phyloP scores from a whole-genome alignment of 345 rosid genomes.

The Citrus unshiu region DNA sequence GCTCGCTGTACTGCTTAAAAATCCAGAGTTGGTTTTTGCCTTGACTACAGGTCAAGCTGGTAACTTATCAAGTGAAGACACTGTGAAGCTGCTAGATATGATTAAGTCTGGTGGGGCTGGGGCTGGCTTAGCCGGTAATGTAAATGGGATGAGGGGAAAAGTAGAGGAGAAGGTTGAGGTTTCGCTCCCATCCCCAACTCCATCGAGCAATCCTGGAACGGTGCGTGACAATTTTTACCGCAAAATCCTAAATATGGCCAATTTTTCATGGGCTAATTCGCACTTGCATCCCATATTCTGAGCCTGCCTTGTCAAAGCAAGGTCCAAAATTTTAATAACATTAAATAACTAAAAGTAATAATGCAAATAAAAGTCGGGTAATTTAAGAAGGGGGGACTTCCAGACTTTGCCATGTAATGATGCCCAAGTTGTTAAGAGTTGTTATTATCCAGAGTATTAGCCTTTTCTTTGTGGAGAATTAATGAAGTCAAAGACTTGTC shows the following conservation, averaged over 20 bases:
- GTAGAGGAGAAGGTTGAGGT: slow-evolving; percentile 73
- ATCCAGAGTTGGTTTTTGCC: slow-evolving; percentile 88
- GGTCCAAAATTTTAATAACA: neutral
- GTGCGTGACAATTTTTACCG: slow-evolving; percentile 44
- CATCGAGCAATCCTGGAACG: slow-evolving; percentile 83
- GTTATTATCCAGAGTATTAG: neutral
- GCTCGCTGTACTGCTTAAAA: slow-evolving; percentile 88
- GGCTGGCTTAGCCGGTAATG: slow-evolving; percentile 22
- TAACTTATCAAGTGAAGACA: slow-evolving; percentile 58
- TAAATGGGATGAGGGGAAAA: slow-evolving; percentile 29
- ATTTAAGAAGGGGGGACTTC: neutral
- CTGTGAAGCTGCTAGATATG: slow-evolving; percentile 78
- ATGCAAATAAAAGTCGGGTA: neutral
- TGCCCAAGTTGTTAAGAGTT: neutral
- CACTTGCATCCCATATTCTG: slow-evolving; percentile 5
- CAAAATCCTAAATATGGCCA: slow-evolving; percentile 11
- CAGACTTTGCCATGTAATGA: neutral
- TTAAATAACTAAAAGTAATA: neutral
- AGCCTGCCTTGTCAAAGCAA: slow-evolving; percentile 1
- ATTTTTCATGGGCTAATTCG: neutral
- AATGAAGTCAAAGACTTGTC: neutral
- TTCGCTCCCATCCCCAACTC: slow-evolving; percentile 96
- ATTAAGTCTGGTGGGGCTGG: slow-evolving; percentile 61
- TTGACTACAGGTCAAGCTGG: slow-evolving; percentile 78
- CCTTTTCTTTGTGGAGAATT: neutral